phyloP scores from a whole-genome alignment of 805 yeast genomes.

The Barnettozyma californica region DNA sequence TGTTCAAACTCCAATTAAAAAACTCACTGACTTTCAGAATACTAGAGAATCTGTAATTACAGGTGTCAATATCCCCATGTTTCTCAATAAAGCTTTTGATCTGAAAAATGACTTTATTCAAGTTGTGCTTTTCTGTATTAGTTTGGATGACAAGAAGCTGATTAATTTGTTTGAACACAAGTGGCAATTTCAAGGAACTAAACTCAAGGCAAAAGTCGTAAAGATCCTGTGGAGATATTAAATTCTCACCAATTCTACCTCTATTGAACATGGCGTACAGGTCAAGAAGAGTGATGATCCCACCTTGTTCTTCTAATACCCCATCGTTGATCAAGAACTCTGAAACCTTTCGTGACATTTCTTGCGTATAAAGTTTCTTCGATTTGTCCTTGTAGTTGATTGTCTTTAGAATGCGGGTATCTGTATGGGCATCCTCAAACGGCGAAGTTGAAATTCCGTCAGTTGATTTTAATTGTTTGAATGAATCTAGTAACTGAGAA shows the following conservation, averaged over 20 bases:
- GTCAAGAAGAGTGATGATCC: conserved; percentile 57
- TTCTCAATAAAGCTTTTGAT: conserved; percentile 24
- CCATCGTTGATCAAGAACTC: conserved; percentile 53
- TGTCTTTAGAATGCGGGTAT: conserved; percentile 11
- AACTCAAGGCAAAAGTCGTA: conserved; percentile 54
- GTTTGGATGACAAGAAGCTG: conserved; percentile 37
- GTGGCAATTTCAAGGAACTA: conserved; percentile 52
- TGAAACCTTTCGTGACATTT: conserved; percentile 72
- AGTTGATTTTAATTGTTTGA: conserved; percentile 29
- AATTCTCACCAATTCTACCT: conserved; percentile 57
- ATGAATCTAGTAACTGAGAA: conserved; percentile 42
- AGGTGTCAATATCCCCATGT: conserved; percentile 26
- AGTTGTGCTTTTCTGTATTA: conserved; percentile 29
- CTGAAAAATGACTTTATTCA: conserved; percentile 26
- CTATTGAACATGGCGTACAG: conserved; percentile 60
- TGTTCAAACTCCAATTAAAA: conserved; percentile 62
- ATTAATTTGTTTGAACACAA: conserved; percentile 36
- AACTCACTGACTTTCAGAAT: conserved; percentile 24
- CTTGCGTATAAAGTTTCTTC: conserved; percentile 44
- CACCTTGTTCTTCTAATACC: conserved; percentile 47
- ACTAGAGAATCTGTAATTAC: conserved; percentile 21
- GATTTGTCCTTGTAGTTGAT: conserved; percentile 22
- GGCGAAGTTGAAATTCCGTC: conserved; percentile 11
- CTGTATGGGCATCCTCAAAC: conserved; percentile 5
- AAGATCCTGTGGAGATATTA: conserved; percentile 68